Evolutionary conservation across 306 rosid genomes (phyloP).

Genomic region (Oxytropis ochrocephala): DNA sequence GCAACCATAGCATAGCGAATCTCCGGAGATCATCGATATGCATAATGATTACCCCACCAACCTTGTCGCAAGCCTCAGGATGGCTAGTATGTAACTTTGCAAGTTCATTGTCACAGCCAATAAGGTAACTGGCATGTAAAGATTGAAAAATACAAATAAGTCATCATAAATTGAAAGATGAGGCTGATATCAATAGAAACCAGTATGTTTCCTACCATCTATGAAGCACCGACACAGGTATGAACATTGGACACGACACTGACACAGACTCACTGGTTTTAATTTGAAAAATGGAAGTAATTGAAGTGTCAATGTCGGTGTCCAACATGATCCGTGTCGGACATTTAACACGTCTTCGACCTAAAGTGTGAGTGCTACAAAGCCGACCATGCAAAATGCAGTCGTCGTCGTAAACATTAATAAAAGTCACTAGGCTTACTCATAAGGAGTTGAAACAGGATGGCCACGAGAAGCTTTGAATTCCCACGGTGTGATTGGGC

Average conservation of each 20-base stretch:
- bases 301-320: no score
- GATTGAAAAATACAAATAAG: constrained; percentile 3
- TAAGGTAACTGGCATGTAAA: constrained; percentile 65
- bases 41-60: constrained; percentile 97
- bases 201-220: neutral
- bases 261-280: no score
- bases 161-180: neutral
- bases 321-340: no score
- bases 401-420: neutral
- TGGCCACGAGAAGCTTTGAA: constrained; percentile 85
- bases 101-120: constrained; percentile 92
- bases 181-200: neutral
- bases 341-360: no score
- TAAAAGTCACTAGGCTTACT: constrained; percentile 47
- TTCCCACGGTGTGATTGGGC: constrained; percentile 97
- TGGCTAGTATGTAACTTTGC: constrained; percentile 87
- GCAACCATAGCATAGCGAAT: constrained; percentile 89
- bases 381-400: neutral
- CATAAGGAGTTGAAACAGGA: constrained; percentile 98
- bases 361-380: neutral
- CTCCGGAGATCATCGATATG: constrained; percentile 87
- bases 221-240: neutral
- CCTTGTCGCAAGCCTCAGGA: constrained; percentile 98
- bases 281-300: no score
- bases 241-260: no score